A percentile compares a stretch with the other conserved stretches of the same genome.
Conservation (phyloP, 2,329 filamentous ascomycete genomes). For the Trichoderma atroviride region DNA sequence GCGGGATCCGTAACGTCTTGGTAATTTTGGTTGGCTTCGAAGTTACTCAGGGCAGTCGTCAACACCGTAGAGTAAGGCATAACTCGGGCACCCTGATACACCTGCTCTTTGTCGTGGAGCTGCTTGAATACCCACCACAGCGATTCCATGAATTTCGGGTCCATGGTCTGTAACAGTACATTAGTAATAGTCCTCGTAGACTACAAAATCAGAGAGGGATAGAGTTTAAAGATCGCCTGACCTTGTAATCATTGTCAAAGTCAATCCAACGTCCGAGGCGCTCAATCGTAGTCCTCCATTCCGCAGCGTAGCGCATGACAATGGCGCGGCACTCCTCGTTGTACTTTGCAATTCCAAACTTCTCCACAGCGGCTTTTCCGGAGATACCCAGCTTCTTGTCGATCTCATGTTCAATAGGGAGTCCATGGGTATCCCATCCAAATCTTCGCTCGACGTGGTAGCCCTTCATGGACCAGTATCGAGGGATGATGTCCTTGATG, state of each 20-base stretch:
- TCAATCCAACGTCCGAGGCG: conserved; percentile 93
- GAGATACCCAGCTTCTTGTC: conserved; percentile 93
- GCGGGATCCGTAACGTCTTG: conserved; percentile 91
- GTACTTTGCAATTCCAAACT: conserved; percentile 85
- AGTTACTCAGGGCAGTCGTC: conserved; percentile 87
- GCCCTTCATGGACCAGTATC: conserved; percentile 98
- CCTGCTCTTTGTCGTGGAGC: conserved; percentile 83
- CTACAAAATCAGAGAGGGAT: not conserved
- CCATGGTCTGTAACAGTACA: conserved; percentile 69
- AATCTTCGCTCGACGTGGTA: conserved; percentile 90
- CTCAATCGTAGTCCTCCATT: conserved; percentile 89
- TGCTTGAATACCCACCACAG: conserved; percentile 98
- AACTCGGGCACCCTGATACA: conserved; percentile 88
- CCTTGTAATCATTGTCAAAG: conserved; percentile 97
- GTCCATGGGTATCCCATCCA: conserved; percentile 91
- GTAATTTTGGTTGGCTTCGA: conserved; percentile 93
- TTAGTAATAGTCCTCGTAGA: not conserved
- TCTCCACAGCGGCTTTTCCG: conserved; percentile 81
- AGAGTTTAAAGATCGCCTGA: conserved; percentile 35
- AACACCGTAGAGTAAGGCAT: conserved; percentile 95
- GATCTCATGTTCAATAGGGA: conserved; percentile 96
- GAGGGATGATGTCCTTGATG: conserved; percentile 94
- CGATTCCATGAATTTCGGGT: conserved; percentile 92
- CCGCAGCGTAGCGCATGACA: conserved; percentile 84
- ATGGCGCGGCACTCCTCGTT: conserved; percentile 90